Conservation (phyloP, 306 rosid species). For the Alnus rubra region DNA sequence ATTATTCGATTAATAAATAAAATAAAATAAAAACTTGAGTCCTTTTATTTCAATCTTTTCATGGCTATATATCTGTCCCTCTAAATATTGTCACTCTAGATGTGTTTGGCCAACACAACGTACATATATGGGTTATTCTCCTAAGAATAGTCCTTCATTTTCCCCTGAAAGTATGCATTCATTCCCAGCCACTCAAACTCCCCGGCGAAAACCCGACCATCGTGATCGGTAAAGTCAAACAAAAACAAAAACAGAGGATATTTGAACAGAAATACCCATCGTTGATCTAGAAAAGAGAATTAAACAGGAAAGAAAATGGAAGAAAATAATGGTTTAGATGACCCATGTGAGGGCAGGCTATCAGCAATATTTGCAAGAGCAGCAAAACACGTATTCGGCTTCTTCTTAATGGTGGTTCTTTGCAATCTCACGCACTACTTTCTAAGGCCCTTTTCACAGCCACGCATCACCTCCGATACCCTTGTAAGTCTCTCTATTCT, state of each 20-base stretch:
- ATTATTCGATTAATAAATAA: too few species aligned
- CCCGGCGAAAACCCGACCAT: conserved; percentile 17
- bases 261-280: neutral
- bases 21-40: too few species aligned
- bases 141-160: conserved; percentile 48
- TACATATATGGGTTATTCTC: conserved; percentile 10
- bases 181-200: conserved; percentile 43
- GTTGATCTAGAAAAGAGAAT: conserved; percentile 5
- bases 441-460: conserved; percentile 64
- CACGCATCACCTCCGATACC: conserved; percentile 70
- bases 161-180: conserved; percentile 60
- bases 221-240: conserved; percentile 7
- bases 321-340: neutral
- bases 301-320: conserved; percentile 23
- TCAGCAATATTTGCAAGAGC: conserved; percentile 36
- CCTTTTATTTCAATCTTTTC: neutral
- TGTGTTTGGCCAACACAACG: neutral
- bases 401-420: conserved; percentile 59
- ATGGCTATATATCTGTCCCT: neutral
- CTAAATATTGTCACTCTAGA: neutral
- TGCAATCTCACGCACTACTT: conserved; percentile 67
- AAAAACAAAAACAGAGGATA: conserved; percentile 3
- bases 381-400: conserved; percentile 46
- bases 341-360: conserved; percentile 51
- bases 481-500: conserved; percentile 45